Conservation (phyloP, 805 yeast genomes). For the Saccharomycopsis microspora region DNA sequence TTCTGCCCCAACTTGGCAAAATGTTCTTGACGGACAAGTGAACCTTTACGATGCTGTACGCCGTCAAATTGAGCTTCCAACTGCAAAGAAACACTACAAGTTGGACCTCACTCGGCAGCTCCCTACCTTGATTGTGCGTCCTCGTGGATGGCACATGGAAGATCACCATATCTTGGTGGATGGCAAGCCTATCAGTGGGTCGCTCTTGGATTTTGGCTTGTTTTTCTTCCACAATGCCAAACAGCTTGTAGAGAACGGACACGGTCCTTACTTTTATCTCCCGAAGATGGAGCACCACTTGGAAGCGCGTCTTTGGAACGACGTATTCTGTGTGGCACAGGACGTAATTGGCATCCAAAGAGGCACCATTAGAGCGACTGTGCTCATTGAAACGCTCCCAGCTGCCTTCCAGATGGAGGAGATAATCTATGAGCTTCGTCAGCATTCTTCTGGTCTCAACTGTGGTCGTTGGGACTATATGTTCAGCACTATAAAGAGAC, state of each 20-base stretch:
- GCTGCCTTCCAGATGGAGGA: constrained; percentile 85
- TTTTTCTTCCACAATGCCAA: constrained; percentile 69
- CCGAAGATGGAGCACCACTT: constrained; percentile 83
- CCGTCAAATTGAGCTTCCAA: constrained; percentile 43
- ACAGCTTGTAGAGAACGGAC: constrained; percentile 47
- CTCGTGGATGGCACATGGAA: constrained; percentile 81
- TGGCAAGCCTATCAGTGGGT: constrained; percentile 69
- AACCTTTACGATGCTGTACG: constrained; percentile 69
- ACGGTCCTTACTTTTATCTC: constrained; percentile 72
- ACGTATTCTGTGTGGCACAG: constrained; percentile 65
- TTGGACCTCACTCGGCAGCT: constrained; percentile 36
- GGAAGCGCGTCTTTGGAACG: constrained; percentile 80
- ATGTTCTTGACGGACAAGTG: constrained; percentile 72
- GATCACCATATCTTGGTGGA: constrained; percentile 64
- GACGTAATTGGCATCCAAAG: constrained; percentile 57
- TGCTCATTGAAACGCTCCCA: constrained; percentile 72
- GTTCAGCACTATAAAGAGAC: constrained; percentile 66
- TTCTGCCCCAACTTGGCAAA: constrained; percentile 74
- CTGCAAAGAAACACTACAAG: constrained; percentile 34
- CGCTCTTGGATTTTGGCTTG: constrained; percentile 68
- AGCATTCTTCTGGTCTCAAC: constrained; percentile 70
- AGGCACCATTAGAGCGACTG: constrained; percentile 76
- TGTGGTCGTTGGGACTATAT: constrained; percentile 90
- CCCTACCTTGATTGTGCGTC: constrained; percentile 75
- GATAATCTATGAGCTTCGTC: constrained; percentile 64